These are phyloP conservation scores for Syncephalastrum monosporum DNA, from an alignment of 371 early-diverging fungal species.

Conservation along the genomic window DNA sequence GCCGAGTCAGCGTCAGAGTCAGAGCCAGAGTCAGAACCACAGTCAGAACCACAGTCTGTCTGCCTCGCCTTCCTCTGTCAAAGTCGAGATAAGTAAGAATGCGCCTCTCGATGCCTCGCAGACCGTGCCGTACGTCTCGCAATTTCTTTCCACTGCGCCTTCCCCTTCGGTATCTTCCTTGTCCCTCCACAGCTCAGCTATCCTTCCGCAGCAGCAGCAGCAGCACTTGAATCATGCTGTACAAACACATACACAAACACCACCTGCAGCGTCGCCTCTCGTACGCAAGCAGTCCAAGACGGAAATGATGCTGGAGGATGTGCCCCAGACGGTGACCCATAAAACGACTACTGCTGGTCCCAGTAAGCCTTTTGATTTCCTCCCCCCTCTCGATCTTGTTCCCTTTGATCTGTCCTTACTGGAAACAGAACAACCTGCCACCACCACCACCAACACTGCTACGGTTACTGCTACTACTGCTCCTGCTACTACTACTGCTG, in stretches of 20 bases:
- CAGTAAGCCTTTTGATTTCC: neutral
- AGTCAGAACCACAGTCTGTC: neutral
- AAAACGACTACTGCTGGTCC: neutral
- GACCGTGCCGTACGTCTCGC: conserved; percentile 1
- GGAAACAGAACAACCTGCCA: conserved; percentile 1
- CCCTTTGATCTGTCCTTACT: too few relatives aligned
- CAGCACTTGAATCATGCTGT: neutral
- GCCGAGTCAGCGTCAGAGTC: too few relatives aligned
- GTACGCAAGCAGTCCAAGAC: conserved; percentile 13
- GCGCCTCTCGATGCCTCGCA: neutral
- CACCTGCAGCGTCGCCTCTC: conserved; percentile 1
- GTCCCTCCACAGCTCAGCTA: conserved; percentile 4
- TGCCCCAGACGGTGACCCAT: neutral
- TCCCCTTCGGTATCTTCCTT: conserved; percentile 14
- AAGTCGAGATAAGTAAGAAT: neutral
- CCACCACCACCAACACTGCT: too few relatives aligned
- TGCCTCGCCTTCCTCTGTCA: neutral
- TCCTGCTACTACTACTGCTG: too few relatives aligned
- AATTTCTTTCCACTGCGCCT: conserved; percentile 8
- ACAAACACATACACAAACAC: neutral
- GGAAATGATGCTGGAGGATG: neutral
- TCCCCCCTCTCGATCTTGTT: too few relatives aligned
- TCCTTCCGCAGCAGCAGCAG: conserved; percentile 6
- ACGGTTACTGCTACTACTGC: too few relatives aligned
- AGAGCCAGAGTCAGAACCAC: too few relatives aligned